Conservation (phyloP, 1,284 basidiomycete genomes). For the Dichomitus squalens region DNA sequence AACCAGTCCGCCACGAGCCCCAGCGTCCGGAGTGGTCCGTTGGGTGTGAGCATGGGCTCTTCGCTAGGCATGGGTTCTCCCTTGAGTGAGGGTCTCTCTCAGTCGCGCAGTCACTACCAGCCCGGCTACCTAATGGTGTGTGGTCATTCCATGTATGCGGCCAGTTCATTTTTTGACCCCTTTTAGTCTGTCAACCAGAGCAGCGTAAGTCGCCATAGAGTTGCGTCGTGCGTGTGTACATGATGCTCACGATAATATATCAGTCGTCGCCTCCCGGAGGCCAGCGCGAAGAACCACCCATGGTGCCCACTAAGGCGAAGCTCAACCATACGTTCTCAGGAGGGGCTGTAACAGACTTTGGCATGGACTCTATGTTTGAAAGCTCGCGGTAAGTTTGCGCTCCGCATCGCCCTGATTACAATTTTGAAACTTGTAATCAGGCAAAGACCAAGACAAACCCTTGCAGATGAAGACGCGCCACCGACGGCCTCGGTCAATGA, state of each 20-base stretch:
- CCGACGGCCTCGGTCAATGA: constrained; percentile 71
- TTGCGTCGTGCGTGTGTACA: neutral
- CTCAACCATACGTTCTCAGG: constrained; percentile 68
- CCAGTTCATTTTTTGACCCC: constrained; percentile 1
- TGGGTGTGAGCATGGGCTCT: constrained; percentile 26
- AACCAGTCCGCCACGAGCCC: constrained; percentile 26
- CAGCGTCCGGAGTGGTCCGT: constrained; percentile 25
- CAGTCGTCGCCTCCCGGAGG: constrained; percentile 58
- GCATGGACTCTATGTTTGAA: constrained; percentile 81
- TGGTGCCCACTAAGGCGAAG: constrained; percentile 76
- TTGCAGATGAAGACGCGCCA: constrained; percentile 74
- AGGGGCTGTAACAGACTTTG: constrained; percentile 65
- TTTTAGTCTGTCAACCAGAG: constrained; percentile 60
- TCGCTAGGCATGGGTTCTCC: constrained; percentile 28
- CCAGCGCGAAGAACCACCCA: constrained; percentile 68
- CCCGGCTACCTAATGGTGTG: constrained; percentile 73
- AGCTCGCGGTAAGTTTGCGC: constrained; percentile 49
- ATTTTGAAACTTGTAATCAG: constrained; percentile 2
- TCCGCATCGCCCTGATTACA: neutral
- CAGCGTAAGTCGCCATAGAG: constrained; percentile 40
- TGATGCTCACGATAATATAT: constrained; percentile 8
- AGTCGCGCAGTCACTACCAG: constrained; percentile 74
- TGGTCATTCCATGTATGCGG: constrained; percentile 15
- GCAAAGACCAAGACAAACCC: constrained; percentile 55
- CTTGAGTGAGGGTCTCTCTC: constrained; percentile 55